Base-by-base conservation (phyloP, 1,284 basidiomycete genomes). In the Trichosporon coremiiforme region DNA sequence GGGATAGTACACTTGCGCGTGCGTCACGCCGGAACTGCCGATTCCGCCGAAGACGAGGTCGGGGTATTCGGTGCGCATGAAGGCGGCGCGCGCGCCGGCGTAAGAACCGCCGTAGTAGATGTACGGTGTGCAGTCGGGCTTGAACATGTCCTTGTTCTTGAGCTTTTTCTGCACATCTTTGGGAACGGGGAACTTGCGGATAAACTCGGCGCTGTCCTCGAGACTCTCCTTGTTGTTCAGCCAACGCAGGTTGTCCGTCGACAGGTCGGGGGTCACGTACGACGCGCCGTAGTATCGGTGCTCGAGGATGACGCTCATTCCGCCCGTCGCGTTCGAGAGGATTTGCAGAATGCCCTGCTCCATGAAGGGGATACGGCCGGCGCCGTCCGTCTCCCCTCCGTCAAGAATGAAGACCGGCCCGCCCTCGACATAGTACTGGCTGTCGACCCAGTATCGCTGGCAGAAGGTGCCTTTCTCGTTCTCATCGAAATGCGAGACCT, bases 201-300 rank as follows among this genome's bases (percentile, higher is more conserved):
- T 94, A 79, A 98, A 98, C 81, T 82, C 66, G n/a, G 94, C 94
- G 64, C 91, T 93, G 84, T 99, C 96, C n/a, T 93, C 90, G 0
- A 93, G 88, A 0, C 94, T 87, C 81, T 98, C 95, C 25, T 88
- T 90, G 73, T 97, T 97, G 80, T 90, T 93, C 66, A 98, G 86
- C 88, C 91, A 89, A 86, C 91, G 88, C 64, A 94, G 85, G 68
- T 89, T 88, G 78, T 92, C 92, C 2, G 93, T 94, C 2, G 91
- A 89, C 70, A 96, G 87, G 12, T 75, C 74, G 4, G 68, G 9
- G 1, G 79, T 91, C 0, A 94, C 92, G 15, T 93, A 85, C 4
- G 93, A 95, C 65, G 88, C 83, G 55, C 95, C 95, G 77, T 76
- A 80, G 75, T 75, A 79, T 73, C 94, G 87, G 80, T 96, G 95